Percentiles rank a stretch among this genome's conserved stretches.
Evolutionary conservation across 495 filamentous ascomycete species (phyloP).

Genomic region (Penicillium arizonense): DNA sequence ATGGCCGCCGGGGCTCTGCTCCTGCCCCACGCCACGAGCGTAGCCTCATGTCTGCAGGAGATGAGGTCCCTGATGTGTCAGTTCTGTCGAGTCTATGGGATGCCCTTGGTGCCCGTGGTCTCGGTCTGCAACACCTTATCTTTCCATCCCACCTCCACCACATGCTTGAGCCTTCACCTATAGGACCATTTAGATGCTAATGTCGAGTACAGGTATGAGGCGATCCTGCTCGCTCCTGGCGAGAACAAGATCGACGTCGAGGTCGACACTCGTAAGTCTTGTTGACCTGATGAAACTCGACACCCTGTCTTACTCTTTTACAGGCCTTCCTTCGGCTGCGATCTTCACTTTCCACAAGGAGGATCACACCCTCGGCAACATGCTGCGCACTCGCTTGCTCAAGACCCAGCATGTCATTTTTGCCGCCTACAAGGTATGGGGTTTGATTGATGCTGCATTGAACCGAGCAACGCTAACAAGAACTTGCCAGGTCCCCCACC

Average conservation of each 20-base stretch:
- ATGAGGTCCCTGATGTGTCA: constrained; percentile 21
- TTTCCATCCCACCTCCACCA: not conserved
- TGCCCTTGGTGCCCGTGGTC: not conserved
- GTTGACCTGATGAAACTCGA: not conserved
- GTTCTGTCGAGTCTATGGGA: constrained; percentile 2
- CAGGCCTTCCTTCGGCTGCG: constrained; percentile 76
- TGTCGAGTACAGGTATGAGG: constrained; percentile 67
- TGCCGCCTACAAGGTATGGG: constrained; percentile 78
- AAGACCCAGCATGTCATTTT: constrained; percentile 77
- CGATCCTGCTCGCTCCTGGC: constrained; percentile 78
- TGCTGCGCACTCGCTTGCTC: constrained; percentile 77
- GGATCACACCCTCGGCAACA: constrained; percentile 93
- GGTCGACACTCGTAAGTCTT: constrained; percentile 75
- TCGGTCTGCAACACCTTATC: not conserved
- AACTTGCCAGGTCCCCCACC: constrained; percentile 66
- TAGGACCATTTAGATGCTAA: constrained; percentile 1
- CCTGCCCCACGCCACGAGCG: constrained; percentile 5
- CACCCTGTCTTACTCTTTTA: constrained; percentile 9
- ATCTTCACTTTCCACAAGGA: constrained; percentile 96
- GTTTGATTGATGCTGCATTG: not conserved
- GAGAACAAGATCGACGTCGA: constrained; percentile 91
- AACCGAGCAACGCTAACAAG: constrained; percentile 8
- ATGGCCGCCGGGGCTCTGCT: constrained; percentile 4
- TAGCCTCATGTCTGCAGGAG: not conserved
- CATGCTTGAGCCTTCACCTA: not conserved